Conservation (phyloP, 768 basidiomycete species). For the Hygrophorus russula region DNA sequence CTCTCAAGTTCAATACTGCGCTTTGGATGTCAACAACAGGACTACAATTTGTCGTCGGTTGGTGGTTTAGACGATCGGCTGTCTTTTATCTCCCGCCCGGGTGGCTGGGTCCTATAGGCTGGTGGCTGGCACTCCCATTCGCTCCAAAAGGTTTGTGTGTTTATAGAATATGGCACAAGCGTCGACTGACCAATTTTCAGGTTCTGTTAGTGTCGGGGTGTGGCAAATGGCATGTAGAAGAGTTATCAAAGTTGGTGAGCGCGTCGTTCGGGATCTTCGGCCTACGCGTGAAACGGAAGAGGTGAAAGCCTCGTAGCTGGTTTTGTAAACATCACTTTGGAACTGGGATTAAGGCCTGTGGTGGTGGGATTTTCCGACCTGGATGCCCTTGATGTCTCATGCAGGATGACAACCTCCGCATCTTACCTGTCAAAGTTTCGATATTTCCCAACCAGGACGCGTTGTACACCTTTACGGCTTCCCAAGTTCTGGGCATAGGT, state of each 20-base stretch:
- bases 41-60: constrained; percentile 71
- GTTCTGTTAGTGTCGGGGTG: constrained; percentile 84
- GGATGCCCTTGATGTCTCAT: too few relatives aligned
- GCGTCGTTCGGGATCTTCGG: constrained; percentile 51
- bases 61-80: constrained; percentile 85
- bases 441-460: too few relatives aligned
- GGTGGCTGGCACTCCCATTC: constrained; percentile 86
- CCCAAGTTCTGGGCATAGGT: too few relatives aligned
- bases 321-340: too few relatives aligned
- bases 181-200: constrained; percentile 24
- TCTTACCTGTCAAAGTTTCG: too few relatives aligned
- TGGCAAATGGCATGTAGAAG: constrained; percentile 95
- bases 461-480: too few relatives aligned
- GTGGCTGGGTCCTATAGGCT: constrained; percentile 83
- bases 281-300: too few relatives aligned
- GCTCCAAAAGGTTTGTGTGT: constrained; percentile 65
- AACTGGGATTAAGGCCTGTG: too few relatives aligned
- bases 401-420: too few relatives aligned
- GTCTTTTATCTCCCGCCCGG: constrained; percentile 88
- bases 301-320: constrained; percentile 4
- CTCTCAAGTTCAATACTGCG: constrained; percentile 56
- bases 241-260: constrained; percentile 70
- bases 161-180: neutral
- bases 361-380: too few relatives aligned
- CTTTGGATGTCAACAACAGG: constrained; percentile 87